A percentile compares a stretch with the other conserved stretches of the same genome.
Evolutionary conservation across 768 basidiomycete genomes (phyloP).

Genomic region (Serendipita sp.): DNA sequence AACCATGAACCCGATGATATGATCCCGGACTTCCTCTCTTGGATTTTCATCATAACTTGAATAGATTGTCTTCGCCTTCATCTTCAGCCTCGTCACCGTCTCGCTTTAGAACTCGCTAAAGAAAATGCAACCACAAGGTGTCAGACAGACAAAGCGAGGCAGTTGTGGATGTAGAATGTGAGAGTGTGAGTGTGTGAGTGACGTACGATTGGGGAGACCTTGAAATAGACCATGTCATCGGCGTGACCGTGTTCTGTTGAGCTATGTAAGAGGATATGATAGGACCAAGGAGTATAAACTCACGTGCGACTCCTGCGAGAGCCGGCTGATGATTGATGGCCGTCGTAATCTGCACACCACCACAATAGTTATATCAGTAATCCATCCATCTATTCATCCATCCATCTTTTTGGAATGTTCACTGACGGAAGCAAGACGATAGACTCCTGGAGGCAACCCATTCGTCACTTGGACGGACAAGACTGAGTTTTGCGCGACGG

Average conservation of each 20-base stretch:
- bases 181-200: too few species aligned
- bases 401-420: not conserved
- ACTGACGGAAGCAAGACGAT: constrained; percentile 33
- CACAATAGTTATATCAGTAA: too few species aligned
- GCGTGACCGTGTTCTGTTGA: constrained; percentile 34
- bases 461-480: constrained; percentile 33
- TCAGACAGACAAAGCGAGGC: too few species aligned
- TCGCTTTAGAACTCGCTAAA: not conserved
- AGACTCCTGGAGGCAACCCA: constrained; percentile 43
- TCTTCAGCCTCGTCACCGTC: too few species aligned
- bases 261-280: not conserved
- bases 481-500: not conserved
- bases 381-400: too few species aligned
- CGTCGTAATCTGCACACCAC: constrained; percentile 30
- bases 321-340: constrained; percentile 45
- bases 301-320: constrained; percentile 37
- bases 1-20: too few species aligned
- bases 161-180: too few species aligned
- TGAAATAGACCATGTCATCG: constrained; percentile 40
- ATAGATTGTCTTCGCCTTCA: too few species aligned
- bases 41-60: too few species aligned
- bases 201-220: not conserved
- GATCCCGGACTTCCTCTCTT: too few species aligned
- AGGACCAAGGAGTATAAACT: not conserved
- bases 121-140: too few species aligned